Base-by-base conservation (phyloP, 2,329 filamentous ascomycete species). In the Fusarium oxysporum region DNA sequence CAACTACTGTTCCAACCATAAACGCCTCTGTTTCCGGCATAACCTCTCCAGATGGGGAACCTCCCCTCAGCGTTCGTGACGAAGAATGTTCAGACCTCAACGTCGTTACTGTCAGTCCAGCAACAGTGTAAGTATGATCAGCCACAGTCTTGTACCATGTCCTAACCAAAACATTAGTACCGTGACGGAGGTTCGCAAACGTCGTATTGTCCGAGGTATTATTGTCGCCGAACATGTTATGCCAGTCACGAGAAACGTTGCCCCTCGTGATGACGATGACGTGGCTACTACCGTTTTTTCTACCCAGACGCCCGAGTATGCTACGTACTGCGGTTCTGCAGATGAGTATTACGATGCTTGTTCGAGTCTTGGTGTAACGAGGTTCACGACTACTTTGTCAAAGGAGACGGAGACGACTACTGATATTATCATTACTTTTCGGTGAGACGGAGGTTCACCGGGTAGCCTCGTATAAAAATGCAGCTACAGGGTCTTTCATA, bases 401-500 rank as follows among this genome's bases (percentile, higher is more conserved):
- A 25, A 16, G 8, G 5, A 50, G 8, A 30, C 25, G 19, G 28
- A 14, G 25, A 47, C 16, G 8, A 9, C 30, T 16, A 50, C 30
- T 13, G 5, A 4, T 3, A 35, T 17, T 10, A n/a, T 10, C 30
- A 23, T 10, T 5, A 3, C 14, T 4, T 4, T 8, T 17, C 21
- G 14, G 11, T 14, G 28, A 48, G 11, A 19, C 5, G 8, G 5
- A 23, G 6, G 11, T 25, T 19, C 11, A 8, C 11, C 14, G 8
- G 16, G 16, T 13, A 51, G 16, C 11, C 4, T 35, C 8, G 8
- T 1, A 7, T 3, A 10, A 35, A 7, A 11, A 4, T 13, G 5
- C 5, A 17, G 21, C 3, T 19, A 12, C 3, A 13, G 1, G 6
- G 4, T 5, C 25, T 35, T 21, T n/a, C 7, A 32, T 6, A 23